Evolutionary conservation across 768 basidiomycete species (phyloP), one percentile per base, ranked within the genome.

Genomic region (Tulasnella calospora): DNA sequence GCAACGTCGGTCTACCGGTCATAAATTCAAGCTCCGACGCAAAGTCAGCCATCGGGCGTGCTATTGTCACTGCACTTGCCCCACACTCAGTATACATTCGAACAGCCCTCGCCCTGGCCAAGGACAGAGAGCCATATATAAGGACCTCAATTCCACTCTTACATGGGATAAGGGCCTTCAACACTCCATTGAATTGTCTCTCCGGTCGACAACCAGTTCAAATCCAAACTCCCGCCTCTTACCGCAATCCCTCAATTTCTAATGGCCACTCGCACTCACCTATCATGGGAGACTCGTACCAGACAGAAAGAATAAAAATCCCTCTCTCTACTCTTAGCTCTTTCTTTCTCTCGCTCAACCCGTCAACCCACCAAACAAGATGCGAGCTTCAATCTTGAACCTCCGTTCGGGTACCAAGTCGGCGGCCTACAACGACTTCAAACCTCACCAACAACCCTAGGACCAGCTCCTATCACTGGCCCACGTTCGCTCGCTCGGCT

Each of bases 401-500:
- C 74, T 77, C 36, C 76, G 76, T 17, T 40, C 76, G 23, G 76
- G 61, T 38, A 27, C 76, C 3, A 77, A 78, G 23, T 71, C 77
- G 27, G 33, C 33, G 12, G 69, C 33, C 69, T 44, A 77, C 47
- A 38, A 21, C 47, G 77, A 78, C 21, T 41, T 72, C 71, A 40
- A 78, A 72, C 77, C 70, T 47, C 69, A 72, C 9, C 44, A 70
- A n/a, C n/a, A 44, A 0, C 70, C 70, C 3, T 46, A 17, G 3
- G 13, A n/a, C 36, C 33, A 35, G 9, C 51, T 17, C 35, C 0
- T 17, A 69, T 23, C 73, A 74, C 73, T 10, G 27, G 61, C 21
- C 35, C 33, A 17, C 74, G 55, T 33, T 76, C 91, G 46, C 86
- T 88, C 71, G 88, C 88, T 80, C 91, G 89, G 82, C 84, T 91